These are phyloP conservation scores for Cucumis cinereus DNA, from an alignment of 306 rosid species.

Conservation along the genomic window DNA sequence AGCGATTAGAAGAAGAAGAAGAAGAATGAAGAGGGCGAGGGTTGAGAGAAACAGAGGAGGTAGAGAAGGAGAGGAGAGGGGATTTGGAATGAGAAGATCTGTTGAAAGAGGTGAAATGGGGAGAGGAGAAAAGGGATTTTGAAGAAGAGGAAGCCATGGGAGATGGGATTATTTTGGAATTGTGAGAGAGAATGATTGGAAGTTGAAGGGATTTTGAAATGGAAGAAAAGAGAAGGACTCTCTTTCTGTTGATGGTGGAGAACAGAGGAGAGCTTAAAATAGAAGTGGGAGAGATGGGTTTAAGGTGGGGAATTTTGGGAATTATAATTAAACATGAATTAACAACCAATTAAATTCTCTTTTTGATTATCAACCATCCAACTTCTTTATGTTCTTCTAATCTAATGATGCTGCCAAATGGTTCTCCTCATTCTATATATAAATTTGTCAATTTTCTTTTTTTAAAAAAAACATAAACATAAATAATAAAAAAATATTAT, in stretches of 20 bases:
- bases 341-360: not conserved
- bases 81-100: slow-evolving; percentile 10
- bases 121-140: slow-evolving; percentile 18
- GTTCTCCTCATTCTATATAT: not conserved
- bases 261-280: not conserved
- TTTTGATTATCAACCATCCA: not conserved
- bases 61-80: slow-evolving; percentile 28
- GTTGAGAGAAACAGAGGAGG: slow-evolving; percentile 10
- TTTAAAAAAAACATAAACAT: too few relatives aligned
- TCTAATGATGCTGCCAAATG: not conserved
- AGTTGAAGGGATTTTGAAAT: not conserved
- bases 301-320: not conserved
- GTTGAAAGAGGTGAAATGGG: slow-evolving; percentile 1
- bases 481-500: too few relatives aligned
- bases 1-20: not conserved
- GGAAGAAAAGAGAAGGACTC: not conserved
- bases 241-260: not conserved
- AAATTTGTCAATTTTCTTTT: not conserved
- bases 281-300: not conserved
- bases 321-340: not conserved
- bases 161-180: not conserved
- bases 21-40: slow-evolving; percentile 1
- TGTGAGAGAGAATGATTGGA: not conserved
- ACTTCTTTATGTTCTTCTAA: not conserved
- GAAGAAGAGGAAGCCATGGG: slow-evolving; percentile 47